Conservation (phyloP, 352 stramenopile species). For the Discostella stelligera region DNA sequence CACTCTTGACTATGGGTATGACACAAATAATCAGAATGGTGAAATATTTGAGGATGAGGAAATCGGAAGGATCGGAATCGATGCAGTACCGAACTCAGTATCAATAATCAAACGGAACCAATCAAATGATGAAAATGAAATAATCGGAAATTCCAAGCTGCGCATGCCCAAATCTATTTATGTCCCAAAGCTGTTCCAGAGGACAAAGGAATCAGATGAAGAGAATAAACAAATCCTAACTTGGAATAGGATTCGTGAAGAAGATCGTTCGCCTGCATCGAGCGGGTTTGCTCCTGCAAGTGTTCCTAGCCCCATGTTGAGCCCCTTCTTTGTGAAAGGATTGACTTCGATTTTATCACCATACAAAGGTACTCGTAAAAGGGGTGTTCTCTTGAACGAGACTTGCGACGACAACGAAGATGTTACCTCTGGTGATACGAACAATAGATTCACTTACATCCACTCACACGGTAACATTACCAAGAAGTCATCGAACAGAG, state of each 20-base stretch:
- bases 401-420: slow-evolving; percentile 1
- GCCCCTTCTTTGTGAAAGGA: slow-evolving; percentile 23
- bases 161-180: slow-evolving; percentile 25
- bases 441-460: slow-evolving; percentile 4
- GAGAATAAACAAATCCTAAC: slow-evolving; percentile 18
- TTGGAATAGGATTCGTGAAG: slow-evolving; percentile 37
- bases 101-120: slow-evolving; percentile 11
- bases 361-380: slow-evolving; percentile 12
- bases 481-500: background rate
- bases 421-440: background rate
- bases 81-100: slow-evolving; percentile 16
- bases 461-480: background rate
- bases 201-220: slow-evolving; percentile 11
- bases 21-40: slow-evolving; percentile 1
- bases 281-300: slow-evolving; percentile 36
- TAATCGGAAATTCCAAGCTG: slow-evolving; percentile 5
- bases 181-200: slow-evolving; percentile 20
- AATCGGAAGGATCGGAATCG: slow-evolving; percentile 1
- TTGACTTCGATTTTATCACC: slow-evolving; percentile 15
- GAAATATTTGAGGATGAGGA: slow-evolving; percentile 10
- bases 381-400: background rate
- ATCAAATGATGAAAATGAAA: background rate
- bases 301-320: slow-evolving; percentile 31
- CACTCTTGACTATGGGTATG: background rate
- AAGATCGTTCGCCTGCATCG: slow-evolving; percentile 26